Conservation (phyloP, 2,329 filamentous ascomycete species). For the Paraphaeosphaeria sporulosa region DNA sequence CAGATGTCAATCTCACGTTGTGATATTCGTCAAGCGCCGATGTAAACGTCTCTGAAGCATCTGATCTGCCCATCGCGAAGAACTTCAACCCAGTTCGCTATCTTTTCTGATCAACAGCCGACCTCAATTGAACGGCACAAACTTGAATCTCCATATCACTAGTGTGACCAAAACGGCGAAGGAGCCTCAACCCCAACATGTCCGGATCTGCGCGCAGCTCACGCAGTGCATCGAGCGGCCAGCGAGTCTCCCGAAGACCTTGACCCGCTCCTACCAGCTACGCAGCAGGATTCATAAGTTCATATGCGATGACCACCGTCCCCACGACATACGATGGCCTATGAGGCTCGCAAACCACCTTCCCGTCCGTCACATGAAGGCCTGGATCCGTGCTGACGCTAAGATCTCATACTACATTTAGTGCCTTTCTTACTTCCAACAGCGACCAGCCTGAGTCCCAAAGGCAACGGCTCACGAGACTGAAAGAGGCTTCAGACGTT, state of each 20-base stretch:
- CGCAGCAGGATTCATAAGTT: not conserved
- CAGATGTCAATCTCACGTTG: too few species aligned
- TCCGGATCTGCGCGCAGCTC: not conserved
- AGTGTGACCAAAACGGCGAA: too few species aligned
- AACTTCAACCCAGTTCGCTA: too few species aligned
- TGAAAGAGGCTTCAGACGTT: not conserved
- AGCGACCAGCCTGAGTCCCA: not conserved
- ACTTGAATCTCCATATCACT: too few species aligned
- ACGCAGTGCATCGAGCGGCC: not conserved
- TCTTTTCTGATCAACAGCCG: too few species aligned
- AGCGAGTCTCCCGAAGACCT: not conserved
- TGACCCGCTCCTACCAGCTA: not conserved
- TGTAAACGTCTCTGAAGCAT: too few species aligned
- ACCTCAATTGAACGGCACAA: too few species aligned
- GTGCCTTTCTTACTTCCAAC: not conserved
- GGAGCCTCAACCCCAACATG: not conserved
- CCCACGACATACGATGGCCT: not conserved
- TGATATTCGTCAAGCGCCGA: too few species aligned
- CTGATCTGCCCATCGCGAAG: too few species aligned
- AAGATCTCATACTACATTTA: not conserved
- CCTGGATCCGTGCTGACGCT: not conserved
- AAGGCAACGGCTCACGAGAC: conserved; percentile 6
- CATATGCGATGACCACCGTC: not conserved
- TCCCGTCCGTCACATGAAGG: not conserved
- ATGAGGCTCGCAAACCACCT: not conserved